Base-by-base conservation (phyloP, 139 green algal genomes). In the Chlamydomonas eustigma region DNA sequence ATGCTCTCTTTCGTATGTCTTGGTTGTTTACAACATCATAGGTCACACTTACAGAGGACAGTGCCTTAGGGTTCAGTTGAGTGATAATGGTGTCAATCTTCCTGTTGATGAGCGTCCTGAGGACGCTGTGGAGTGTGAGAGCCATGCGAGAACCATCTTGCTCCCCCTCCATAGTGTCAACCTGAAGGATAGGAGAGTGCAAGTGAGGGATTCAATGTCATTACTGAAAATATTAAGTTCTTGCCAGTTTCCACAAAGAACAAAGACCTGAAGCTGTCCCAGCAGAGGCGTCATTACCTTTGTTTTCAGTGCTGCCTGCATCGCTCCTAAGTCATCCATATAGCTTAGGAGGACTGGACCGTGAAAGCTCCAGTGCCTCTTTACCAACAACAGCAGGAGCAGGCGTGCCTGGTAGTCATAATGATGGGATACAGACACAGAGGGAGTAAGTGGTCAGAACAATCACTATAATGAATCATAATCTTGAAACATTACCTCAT, bases 61-160 rank as follows among this genome's bases (percentile, higher is more conserved):
- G 51, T 28, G 44, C 30, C 0, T 77, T 74, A n/a, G 74, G 37
- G 0, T 67, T 63, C 2, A 78, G 69, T 69, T 80, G 68, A 1
- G 33, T 12, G 0, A 71, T 38, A n/a, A 80, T 36, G 0, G 38
- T 30, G n/a, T 84, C 79, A 52, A 78, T 33, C 67, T 80, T 80
- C 37, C 66, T 51, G 37, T 73, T 33, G 67, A 85, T 76, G 39
- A 85, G 72, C 65, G 81, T 39, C 51, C 76, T 79, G 33, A 85
- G 72, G 51, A 85, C 51, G 6, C 51, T 58, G 22, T 67, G 51
- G 72, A 82, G 72, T 33, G 80, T 73, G 2, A 77, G 51, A 3
- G 76, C 80, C 50, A 76, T 79, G 39, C 73, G 64, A 12, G 76
- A 63, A 51, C 80, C 80, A 50, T 85, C 78, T 25, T 64, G 72